Evolutionary conservation across 148 eudicot species (phyloP).

Genomic region (Rhododendron mucronatum): DNA sequence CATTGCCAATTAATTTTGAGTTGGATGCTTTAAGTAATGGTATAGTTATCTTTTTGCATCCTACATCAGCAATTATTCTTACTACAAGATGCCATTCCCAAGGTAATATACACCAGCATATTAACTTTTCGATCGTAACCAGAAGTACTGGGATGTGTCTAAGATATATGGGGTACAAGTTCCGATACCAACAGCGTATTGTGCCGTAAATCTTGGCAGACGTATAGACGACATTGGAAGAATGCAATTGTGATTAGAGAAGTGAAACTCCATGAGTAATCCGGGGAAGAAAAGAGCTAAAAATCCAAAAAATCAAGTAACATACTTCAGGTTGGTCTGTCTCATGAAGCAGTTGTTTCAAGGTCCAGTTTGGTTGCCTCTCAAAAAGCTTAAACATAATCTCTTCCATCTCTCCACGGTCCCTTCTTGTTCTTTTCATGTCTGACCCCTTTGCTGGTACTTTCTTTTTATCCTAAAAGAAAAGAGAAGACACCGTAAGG

Average conservation of each 20-base stretch:
- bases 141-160: background rate
- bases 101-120: background rate
- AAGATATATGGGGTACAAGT: background rate
- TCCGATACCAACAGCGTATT: background rate
- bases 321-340: constrained; percentile 98
- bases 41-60: background rate
- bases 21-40: background rate
- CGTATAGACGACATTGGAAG: background rate
- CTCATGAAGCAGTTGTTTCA: constrained; percentile 91
- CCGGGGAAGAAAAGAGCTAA: background rate
- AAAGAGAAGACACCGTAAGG: background rate
- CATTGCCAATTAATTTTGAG: too few relatives aligned
- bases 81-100: background rate
- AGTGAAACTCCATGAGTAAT: background rate
- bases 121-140: background rate
- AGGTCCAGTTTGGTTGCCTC: constrained; percentile 93
- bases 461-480: constrained; percentile 70
- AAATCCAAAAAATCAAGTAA: constrained; percentile 5
- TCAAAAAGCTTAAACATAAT: constrained; percentile 95
- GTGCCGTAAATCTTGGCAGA: background rate
- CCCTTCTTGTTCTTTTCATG: constrained; percentile 92
- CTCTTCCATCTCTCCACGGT: constrained; percentile 91
- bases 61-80: background rate
- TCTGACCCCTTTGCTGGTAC: constrained; percentile 80
- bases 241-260: background rate